A percentile compares a stretch with the other conserved stretches of the same genome.
Evolutionary conservation across 2,329 filamentous ascomycete species (phyloP).

Genomic region (Lizonia empirigonia): DNA sequence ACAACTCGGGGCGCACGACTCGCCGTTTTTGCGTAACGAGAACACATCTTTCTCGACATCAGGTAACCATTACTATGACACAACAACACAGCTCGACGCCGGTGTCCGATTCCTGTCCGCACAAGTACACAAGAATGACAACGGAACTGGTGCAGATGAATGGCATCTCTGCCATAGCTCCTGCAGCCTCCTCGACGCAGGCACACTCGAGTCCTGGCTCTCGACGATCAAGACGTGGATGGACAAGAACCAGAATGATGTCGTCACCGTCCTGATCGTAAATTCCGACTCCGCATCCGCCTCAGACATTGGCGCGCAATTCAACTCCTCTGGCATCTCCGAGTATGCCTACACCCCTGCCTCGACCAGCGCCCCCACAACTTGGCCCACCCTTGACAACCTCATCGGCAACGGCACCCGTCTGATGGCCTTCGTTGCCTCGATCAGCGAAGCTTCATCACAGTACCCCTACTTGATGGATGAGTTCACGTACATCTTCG

Average conservation of each 20-base stretch:
- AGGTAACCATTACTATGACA: conserved; percentile 77
- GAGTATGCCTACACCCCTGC: conserved; percentile 60
- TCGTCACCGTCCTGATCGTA: conserved; percentile 75
- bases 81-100: conserved; percentile 70
- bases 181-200: conserved; percentile 72
- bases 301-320: conserved; percentile 59
- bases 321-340: conserved; percentile 60
- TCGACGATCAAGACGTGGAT: conserved; percentile 70
- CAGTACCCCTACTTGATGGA: conserved; percentile 64
- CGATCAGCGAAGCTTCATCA: conserved; percentile 42
- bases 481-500: conserved; percentile 72
- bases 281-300: conserved; percentile 68
- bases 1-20: conserved; percentile 77
- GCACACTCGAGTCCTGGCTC: conserved; percentile 69
- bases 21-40: conserved; percentile 70
- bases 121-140: conserved; percentile 69
- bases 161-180: conserved; percentile 73
- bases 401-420: conserved; percentile 70
- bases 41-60: conserved; percentile 66
- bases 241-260: conserved; percentile 71
- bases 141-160: conserved; percentile 37
- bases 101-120: conserved; percentile 74
- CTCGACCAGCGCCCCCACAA: conserved; percentile 52
- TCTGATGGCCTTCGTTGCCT: conserved; percentile 72
- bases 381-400: conserved; percentile 74